A percentile compares a stretch with the other conserved stretches of the same genome.
Conservation (phyloP, 2,329 filamentous ascomycete species). For the Calonectria fujianensis region DNA sequence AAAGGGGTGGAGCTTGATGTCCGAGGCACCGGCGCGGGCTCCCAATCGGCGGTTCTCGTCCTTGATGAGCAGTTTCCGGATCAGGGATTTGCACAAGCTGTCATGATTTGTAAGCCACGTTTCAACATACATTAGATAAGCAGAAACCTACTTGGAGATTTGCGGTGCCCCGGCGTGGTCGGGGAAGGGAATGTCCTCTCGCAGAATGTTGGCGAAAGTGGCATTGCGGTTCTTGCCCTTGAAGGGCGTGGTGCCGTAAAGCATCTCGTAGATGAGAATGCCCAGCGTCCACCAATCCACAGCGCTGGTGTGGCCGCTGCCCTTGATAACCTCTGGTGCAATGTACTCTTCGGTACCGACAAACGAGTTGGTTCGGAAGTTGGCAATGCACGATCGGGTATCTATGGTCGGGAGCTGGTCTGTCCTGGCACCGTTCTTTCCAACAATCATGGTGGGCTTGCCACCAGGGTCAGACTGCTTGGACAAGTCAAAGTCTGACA, state of each 20-base stretch:
- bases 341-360: constrained; percentile 99
- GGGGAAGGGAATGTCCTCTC: constrained; percentile 96
- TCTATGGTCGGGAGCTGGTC: constrained; percentile 96
- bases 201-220: constrained; percentile 96
- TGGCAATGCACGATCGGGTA: constrained; percentile 97
- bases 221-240: constrained; percentile 99
- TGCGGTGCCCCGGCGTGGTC: constrained; percentile 89
- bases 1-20: constrained; percentile 97
- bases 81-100: constrained; percentile 96
- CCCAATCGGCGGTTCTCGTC: constrained; percentile 95
- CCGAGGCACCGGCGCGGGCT: constrained; percentile 94
- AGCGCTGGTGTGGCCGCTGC: constrained; percentile 97
- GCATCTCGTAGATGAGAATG: constrained; percentile 98
- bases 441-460: constrained; percentile 98
- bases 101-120: constrained; percentile 9
- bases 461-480: constrained; percentile 98
- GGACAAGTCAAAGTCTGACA: constrained; percentile 98
- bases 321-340: constrained; percentile 98
- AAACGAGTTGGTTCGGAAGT: constrained; percentile 98
- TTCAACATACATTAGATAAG: background rate
- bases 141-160: constrained; percentile 87
- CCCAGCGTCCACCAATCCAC: constrained; percentile 99
- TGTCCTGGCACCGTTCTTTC: constrained; percentile 89
- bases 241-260: constrained; percentile 98
- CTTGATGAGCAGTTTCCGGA: constrained; percentile 97